Evolutionary conservation across 2,329 filamentous ascomycete species (phyloP), one percentile per base, ranked within the genome.

Genomic region (Cytospora mali): DNA sequence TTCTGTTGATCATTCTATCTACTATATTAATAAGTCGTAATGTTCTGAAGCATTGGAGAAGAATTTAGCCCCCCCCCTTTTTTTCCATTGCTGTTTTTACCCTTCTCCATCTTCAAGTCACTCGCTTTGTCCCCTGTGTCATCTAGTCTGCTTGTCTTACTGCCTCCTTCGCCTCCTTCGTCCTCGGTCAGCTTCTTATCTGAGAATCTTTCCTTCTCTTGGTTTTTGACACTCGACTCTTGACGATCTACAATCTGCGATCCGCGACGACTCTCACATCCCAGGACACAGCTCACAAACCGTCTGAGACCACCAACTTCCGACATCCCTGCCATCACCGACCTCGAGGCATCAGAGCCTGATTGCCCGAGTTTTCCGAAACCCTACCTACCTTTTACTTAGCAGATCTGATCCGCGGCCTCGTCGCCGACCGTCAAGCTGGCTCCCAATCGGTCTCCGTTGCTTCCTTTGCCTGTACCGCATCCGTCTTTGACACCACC

Each of bases 381-480:
- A 49, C 16, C 39, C 49, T 46, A 18, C n/a, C 16, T 27, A 21
- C 18, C 29, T 50, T 11, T 23, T 29, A 49, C 6, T 42, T 28
- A 29, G 31, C 10, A 29, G 48, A 46, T 18, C 39, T 55, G 27
- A 4, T 27, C 27, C 42, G 11, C 54, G 54, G 56, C 49, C 25
- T 35, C 49, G 28, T n/a, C 33, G 6, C 35, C 58, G 49, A 60
- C 66, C 66, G 66, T 64, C 70, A 73, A 70, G 63, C 70, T 72
- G 71, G 71, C 69, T 60, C 49, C 64, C n/a, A 64, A 56, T 62
- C 66, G 63, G 60, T 63, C 68, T 59, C 64, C 68, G 21, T 56
- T 69, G 31, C 46, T 66, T 42, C 65, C 60, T n/a, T 54, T 58
- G 23, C 64, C 60, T 51, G 46, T 66, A 57, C 58, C 67, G 25